Conservation (phyloP, 305 asterid species). For the Fraxinus xanthoxyloides region DNA sequence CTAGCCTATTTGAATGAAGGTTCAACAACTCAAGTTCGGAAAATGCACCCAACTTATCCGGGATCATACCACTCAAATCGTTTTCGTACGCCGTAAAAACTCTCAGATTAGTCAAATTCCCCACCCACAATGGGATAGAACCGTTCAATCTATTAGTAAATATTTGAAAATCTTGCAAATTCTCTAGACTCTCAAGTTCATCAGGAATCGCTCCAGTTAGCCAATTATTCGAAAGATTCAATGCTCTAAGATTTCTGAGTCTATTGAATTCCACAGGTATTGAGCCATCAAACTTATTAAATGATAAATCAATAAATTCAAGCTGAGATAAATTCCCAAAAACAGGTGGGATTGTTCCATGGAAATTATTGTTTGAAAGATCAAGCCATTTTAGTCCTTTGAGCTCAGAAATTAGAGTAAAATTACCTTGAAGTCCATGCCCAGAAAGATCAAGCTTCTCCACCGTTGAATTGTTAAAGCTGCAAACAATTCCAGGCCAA, state of each 20-base stretch:
- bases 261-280: constrained; percentile 64
- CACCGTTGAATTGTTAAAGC: constrained; percentile 53
- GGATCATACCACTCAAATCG: constrained; percentile 67
- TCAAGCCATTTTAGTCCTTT: constrained; percentile 75
- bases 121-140: constrained; percentile 74
- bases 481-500: constrained; percentile 79
- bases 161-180: constrained; percentile 65
- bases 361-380: constrained; percentile 76
- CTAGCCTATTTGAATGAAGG: constrained; percentile 78
- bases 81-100: constrained; percentile 85
- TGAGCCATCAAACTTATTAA: constrained; percentile 58
- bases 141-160: constrained; percentile 68
- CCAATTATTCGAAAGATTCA: constrained; percentile 67
- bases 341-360: constrained; percentile 60
- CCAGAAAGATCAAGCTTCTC: constrained; percentile 76
- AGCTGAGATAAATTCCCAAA: constrained; percentile 64
- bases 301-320: constrained; percentile 88
- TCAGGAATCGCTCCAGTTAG: constrained; percentile 60
- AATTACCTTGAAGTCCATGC: constrained; percentile 72
- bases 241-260: constrained; percentile 50
- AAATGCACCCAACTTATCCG: constrained; percentile 57
- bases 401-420: constrained; percentile 66
- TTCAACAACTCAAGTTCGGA: constrained; percentile 67
- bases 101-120: constrained; percentile 58
- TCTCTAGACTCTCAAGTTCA: constrained; percentile 53